Evolutionary conservation across 2,329 filamentous ascomycete genomes (phyloP).

Genomic region (Colletotrichum eleusines): DNA sequence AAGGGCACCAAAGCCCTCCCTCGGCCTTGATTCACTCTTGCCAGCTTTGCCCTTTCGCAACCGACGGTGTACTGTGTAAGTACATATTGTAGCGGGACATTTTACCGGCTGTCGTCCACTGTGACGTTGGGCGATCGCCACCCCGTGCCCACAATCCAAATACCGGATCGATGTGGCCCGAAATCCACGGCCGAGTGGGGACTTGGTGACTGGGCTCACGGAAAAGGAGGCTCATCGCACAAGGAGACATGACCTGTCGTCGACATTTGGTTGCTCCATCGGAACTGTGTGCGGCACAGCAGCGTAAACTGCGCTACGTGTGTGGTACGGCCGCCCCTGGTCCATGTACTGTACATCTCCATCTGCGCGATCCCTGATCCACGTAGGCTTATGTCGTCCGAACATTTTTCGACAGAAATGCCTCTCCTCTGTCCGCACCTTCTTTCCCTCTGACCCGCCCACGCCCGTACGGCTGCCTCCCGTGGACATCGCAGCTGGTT

Average conservation of each 20-base stretch:
- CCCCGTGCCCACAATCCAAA: constrained; percentile 36
- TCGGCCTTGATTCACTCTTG: constrained; percentile 1
- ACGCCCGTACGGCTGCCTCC: constrained; percentile 30
- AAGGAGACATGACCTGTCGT: constrained; percentile 7
- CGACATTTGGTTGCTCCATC: constrained; percentile 5
- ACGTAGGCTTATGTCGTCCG: constrained; percentile 22
- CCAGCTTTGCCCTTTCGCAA: constrained; percentile 24
- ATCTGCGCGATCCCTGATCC: constrained; percentile 19
- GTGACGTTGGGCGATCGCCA: constrained; percentile 39
- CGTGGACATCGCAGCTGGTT: constrained; percentile 30
- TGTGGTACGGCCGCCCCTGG: constrained; percentile 4
- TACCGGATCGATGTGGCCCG: constrained; percentile 31
- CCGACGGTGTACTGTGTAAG: constrained; percentile 1
- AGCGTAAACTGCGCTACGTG: not conserved
- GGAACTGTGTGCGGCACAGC: constrained; percentile 21
- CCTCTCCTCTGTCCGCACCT: constrained; percentile 1
- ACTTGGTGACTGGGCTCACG: constrained; percentile 26
- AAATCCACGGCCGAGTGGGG: constrained; percentile 33
- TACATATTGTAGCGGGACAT: constrained; percentile 18
- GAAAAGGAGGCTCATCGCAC: constrained; percentile 30
- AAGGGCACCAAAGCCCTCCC: constrained; percentile 27
- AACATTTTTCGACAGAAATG: constrained; percentile 24
- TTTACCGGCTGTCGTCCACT: constrained; percentile 28
- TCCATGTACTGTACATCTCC: constrained; percentile 29
- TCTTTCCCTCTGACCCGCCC: constrained; percentile 10